Base-by-base conservation (phyloP, 176 grass and related monocot species). In the Avena atlantica region DNA sequence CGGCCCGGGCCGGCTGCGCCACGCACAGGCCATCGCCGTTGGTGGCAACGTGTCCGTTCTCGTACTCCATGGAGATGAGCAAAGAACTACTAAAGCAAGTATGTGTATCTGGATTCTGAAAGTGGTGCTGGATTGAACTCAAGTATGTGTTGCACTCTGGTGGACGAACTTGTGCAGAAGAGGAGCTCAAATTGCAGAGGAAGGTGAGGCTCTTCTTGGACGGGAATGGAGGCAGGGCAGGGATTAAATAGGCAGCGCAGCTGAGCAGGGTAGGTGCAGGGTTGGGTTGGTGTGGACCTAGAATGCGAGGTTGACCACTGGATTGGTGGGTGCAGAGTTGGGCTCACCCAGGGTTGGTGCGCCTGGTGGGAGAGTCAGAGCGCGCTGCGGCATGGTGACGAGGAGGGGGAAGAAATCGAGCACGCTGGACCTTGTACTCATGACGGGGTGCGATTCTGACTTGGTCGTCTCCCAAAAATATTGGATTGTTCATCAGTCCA, bases 171-270 rank as follows among this genome's bases (percentile, higher is more conserved):
- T 40, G 63, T 75, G 63, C 20, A 1, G 77, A 40, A 85, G 87
- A 86, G 86, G 89, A 84, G 71, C 89, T 87, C 65, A 6, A 65
- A 57, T n/a, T 3, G 59, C 21, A 45, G 47, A 11, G 4, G 72
- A 57, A 16, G 23, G 31, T 4, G 61, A 73, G 63, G 81, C 69
- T 86, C 74, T 86, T 86, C 86, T 81, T 85, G 91, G 74, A 90
- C 74, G 70, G 81, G n/a, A 78, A 87, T 62, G 80, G 78, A 64
- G 47, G 21, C 21, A 23, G 29, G 20, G 25, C 23, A 3, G 2
- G 19, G 17, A 14, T 93, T 97, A 97, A 91, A 93, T 93, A 97
- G 93, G 76, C 27, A 8, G 62, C 0, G 37, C 31, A 27, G 31
- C 37, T 9, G 53, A 20, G 27, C 53, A 49, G 27, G 71, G 71